These are phyloP conservation scores for Globisporangium cederbergense DNA, from an alignment of 352 stramenopile genomes.

Conservation along the genomic window DNA sequence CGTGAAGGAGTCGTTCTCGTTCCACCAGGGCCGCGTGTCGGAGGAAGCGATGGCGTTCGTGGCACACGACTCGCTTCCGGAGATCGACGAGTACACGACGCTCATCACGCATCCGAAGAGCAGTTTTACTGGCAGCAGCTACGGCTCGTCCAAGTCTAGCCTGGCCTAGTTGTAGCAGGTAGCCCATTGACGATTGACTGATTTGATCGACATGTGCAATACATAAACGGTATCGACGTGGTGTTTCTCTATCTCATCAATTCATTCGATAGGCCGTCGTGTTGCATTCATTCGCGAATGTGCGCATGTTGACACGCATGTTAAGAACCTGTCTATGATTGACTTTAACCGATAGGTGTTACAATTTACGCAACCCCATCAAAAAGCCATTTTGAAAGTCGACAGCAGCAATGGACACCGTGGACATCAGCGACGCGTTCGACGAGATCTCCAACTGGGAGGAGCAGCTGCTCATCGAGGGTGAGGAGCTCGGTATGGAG, in stretches of 20 bases:
- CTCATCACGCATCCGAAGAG: slow-evolving; percentile 37
- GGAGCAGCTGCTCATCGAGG: slow-evolving; percentile 64
- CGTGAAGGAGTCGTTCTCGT: slow-evolving; percentile 44
- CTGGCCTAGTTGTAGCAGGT: slow-evolving; percentile 1
- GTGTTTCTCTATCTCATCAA: not conserved
- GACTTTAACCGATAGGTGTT: not conserved
- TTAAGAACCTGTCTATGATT: not conserved
- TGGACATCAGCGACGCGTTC: slow-evolving; percentile 73
- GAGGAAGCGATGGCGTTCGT: slow-evolving; percentile 30
- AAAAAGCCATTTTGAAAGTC: not conserved
- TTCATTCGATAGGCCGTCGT: not conserved
- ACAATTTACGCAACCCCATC: not conserved
- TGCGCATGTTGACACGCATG: not conserved
- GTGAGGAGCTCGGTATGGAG: slow-evolving; percentile 56
- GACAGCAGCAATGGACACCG: slow-evolving; percentile 12
- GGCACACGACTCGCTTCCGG: slow-evolving; percentile 49
- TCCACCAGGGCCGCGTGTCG: slow-evolving; percentile 64
- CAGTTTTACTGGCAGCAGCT: slow-evolving; percentile 17
- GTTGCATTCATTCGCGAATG: not conserved
- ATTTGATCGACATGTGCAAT: not conserved
- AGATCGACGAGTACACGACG: slow-evolving; percentile 73
- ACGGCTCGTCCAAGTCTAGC: slow-evolving; percentile 23
- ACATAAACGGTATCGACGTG: not conserved
- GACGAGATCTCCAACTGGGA: slow-evolving; percentile 72
- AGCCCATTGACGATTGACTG: too few relatives aligned